Evolutionary conservation across 805 yeast genomes (phyloP), one percentile per base, ranked within the genome.

Genomic region (Monosporozyma unispora): DNA sequence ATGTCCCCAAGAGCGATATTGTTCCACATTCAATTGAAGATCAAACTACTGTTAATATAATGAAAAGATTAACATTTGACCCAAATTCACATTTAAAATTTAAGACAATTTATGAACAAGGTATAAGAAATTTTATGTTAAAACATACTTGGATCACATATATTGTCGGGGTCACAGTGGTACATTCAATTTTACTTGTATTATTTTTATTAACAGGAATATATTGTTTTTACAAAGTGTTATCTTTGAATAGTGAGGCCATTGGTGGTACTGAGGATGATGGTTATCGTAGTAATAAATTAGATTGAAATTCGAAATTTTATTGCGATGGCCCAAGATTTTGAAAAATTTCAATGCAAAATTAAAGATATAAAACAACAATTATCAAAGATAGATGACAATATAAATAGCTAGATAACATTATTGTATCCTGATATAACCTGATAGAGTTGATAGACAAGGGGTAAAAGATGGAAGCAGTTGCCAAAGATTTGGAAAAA

Each of bases 101-200:
- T 16, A 55, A 62, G 44, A 56, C 60, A 56, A 55, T 54, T 47
- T 62, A 61, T 38, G 50, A 54, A 5, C 64, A 63, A 45, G 67
- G 62, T 12, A 40, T 63, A 45, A 54, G 67, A 46, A 62, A 64
- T 47, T 49, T 62, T 12, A 64, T 64, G 68, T 44, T 61, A 23
- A 54, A 61, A 28, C 54, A 58, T 54, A 50, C 48, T 14, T 50
- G 53, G 31, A 37, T 61, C 10, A 54, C 66, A 6, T 58, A 63
- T 46, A 33, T 55, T 2, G 50, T 58, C 23, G 68, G 68, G 1
- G 54, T 53, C 8, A 21, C 49, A 1, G 44, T 57, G 7, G 58
- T 62, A 35, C 57, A 58, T 35, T 28, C 50, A 4, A 45, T 53
- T 7, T 45, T 58, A 10, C 44, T 57, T 1, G 37, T 50, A 14